phyloP scores from a whole-genome alignment of 495 filamentous ascomycete genomes.

The Penicillium antarcticum region DNA sequence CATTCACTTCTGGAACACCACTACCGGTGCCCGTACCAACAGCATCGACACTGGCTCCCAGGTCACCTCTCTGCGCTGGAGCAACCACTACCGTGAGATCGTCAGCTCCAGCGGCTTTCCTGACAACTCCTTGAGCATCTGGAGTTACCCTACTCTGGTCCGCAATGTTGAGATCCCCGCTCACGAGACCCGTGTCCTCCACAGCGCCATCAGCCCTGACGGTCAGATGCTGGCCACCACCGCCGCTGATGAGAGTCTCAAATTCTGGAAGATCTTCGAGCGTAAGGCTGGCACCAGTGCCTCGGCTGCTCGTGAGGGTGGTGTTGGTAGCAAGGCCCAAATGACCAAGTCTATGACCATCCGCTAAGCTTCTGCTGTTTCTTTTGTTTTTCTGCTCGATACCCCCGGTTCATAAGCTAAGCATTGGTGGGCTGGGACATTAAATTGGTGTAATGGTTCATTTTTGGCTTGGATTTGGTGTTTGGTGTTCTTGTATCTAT shows the following conservation, averaged over 20 bases:
- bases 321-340: constrained; percentile 61
- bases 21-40: constrained; percentile 94
- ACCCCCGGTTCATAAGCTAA: constrained; percentile 18
- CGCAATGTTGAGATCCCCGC: constrained; percentile 98
- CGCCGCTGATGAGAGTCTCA: constrained; percentile 92
- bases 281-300: constrained; percentile 78
- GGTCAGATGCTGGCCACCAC: constrained; percentile 97
- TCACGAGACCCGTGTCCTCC: constrained; percentile 95
- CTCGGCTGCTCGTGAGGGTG: constrained; percentile 51
- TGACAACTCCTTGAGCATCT: constrained; percentile 98
- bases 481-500: constrained; percentile 14
- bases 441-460: constrained; percentile 13
- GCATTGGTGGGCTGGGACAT: constrained; percentile 27
- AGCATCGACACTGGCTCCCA: constrained; percentile 98
- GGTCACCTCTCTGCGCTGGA: constrained; percentile 94
- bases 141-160: constrained; percentile 95
- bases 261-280: constrained; percentile 99
- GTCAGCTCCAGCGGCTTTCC: constrained; percentile 96
- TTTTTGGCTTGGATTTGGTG: constrained; percentile 5
- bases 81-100: constrained; percentile 94
- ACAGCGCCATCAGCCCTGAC: constrained; percentile 92
- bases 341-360: constrained; percentile 98
- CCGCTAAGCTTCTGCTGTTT: constrained; percentile 54
- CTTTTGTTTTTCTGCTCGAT: constrained; percentile 13
- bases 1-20: constrained; percentile 99